Percentiles rank a stretch among this genome's conserved stretches.
phyloP scores from a whole-genome alignment of 2,329 filamentous ascomycete species.

The Fusarium aywerte region DNA sequence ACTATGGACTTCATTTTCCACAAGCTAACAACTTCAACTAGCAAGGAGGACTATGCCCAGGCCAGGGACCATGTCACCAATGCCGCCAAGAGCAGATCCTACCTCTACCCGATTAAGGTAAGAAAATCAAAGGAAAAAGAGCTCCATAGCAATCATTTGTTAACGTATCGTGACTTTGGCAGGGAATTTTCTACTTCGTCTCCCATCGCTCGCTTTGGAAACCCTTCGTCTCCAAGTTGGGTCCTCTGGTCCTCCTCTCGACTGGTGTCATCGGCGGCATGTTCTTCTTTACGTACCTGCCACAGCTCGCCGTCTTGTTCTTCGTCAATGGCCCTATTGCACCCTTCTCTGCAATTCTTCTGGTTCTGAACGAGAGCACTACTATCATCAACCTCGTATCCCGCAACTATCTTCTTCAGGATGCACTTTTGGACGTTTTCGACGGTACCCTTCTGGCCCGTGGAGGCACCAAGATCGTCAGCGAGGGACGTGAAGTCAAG shows the following conservation, averaged over 20 bases:
- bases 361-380: conserved; percentile 72
- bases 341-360: conserved; percentile 75
- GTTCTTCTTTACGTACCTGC: conserved; percentile 88
- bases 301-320: conserved; percentile 83
- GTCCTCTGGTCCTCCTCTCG: conserved; percentile 75
- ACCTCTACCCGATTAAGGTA: conserved; percentile 85
- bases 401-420: conserved; percentile 80
- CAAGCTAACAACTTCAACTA: conserved; percentile 44
- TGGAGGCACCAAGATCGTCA: conserved; percentile 70
- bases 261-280: conserved; percentile 78
- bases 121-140: background rate
- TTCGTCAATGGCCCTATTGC: conserved; percentile 87
- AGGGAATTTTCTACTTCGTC: conserved; percentile 70
- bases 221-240: conserved; percentile 65
- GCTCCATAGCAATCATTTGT: background rate
- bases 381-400: conserved; percentile 67
- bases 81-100: conserved; percentile 79
- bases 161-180: conserved; percentile 23
- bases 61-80: conserved; percentile 72
- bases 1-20: background rate
- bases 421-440: conserved; percentile 88
- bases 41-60: conserved; percentile 76
- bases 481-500: conserved; percentile 78
- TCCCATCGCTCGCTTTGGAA: conserved; percentile 67
- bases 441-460: conserved; percentile 74